A percentile compares a stretch with the other conserved stretches of the same genome.
Conservation (phyloP, 2,329 filamentous ascomycete genomes). For the Penicillium decumbens region DNA sequence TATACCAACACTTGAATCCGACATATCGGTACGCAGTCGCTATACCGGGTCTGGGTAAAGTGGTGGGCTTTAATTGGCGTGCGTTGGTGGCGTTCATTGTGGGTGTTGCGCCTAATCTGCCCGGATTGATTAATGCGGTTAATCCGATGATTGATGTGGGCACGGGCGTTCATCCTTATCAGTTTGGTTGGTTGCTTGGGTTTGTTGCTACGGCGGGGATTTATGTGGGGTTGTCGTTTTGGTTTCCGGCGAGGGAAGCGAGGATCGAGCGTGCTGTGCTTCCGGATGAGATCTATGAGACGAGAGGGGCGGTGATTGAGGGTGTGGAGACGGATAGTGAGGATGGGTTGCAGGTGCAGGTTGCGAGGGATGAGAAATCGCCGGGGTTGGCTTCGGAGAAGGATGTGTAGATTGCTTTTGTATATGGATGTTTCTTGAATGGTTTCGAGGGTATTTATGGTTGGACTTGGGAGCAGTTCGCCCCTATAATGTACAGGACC, state of each 20-base stretch:
- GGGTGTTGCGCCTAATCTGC: slow-evolving; percentile 54
- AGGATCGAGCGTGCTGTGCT: slow-evolving; percentile 41
- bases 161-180: slow-evolving; percentile 54
- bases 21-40: slow-evolving; percentile 50
- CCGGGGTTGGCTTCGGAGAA: slow-evolving; percentile 8
- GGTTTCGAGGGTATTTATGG: neutral
- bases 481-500: neutral
- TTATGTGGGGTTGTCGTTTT: slow-evolving; percentile 50
- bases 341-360: slow-evolving; percentile 7
- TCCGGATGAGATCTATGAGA: slow-evolving; percentile 37
- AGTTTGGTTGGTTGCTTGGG: slow-evolving; percentile 63
- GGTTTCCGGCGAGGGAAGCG: slow-evolving; percentile 50
- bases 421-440: too few species aligned
- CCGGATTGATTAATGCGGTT: slow-evolving; percentile 49
- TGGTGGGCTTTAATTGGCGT: slow-evolving; percentile 55
- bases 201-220: slow-evolving; percentile 55
- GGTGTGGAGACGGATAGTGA: slow-evolving; percentile 16
- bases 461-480: neutral
- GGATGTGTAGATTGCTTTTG: neutral
- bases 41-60: slow-evolving; percentile 7
- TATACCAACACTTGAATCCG: slow-evolving; percentile 47
- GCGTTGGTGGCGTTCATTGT: slow-evolving; percentile 56
- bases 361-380: slow-evolving; percentile 4
- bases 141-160: slow-evolving; percentile 37
- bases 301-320: slow-evolving; percentile 15